Percentiles rank a stretch among this genome's conserved stretches.
These are phyloP conservation scores for Cucumis melo DNA, from an alignment of 306 rosid genomes.

Conservation along the genomic window DNA sequence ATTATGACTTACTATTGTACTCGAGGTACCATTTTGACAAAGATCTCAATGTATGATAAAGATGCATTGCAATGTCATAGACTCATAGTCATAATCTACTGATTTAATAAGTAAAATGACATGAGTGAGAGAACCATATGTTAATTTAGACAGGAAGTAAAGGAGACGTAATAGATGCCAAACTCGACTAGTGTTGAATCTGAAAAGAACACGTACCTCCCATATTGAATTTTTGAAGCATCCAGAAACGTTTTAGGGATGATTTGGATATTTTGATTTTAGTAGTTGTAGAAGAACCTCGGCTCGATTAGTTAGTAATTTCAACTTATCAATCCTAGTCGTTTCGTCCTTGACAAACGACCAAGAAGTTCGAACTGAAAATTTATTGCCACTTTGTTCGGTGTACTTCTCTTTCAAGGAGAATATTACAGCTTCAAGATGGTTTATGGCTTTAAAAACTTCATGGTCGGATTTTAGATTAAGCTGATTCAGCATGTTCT, in stretches of 20 bases:
- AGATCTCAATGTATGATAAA: neutral
- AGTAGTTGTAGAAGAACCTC: constrained; percentile 46
- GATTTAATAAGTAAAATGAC: neutral
- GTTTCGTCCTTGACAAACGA: constrained; percentile 48
- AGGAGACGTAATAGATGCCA: no score
- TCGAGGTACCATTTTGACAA: neutral
- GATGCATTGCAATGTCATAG: neutral
- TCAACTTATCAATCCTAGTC: constrained; percentile 51
- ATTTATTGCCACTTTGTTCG: constrained; percentile 36
- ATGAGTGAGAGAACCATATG: neutral
- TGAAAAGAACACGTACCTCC: constrained; percentile 38
- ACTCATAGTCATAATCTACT: neutral
- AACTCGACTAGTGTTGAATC: neutral
- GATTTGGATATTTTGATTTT: constrained; percentile 61
- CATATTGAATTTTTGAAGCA: constrained; percentile 65
- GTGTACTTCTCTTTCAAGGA: constrained; percentile 55
- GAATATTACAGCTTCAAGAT: constrained; percentile 64
- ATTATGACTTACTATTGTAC: neutral
- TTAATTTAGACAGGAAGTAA: neutral
- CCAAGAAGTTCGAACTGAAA: constrained; percentile 72
- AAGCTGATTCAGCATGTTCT: constrained; percentile 48
- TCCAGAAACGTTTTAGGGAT: constrained; percentile 81
- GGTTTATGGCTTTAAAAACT: constrained; percentile 58
- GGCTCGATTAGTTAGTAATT: constrained; percentile 41
- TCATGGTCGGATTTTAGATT: constrained; percentile 49